These are phyloP conservation scores for Pythium insidiosum DNA, from an alignment of 352 stramenopile species.

Conservation along the genomic window DNA sequence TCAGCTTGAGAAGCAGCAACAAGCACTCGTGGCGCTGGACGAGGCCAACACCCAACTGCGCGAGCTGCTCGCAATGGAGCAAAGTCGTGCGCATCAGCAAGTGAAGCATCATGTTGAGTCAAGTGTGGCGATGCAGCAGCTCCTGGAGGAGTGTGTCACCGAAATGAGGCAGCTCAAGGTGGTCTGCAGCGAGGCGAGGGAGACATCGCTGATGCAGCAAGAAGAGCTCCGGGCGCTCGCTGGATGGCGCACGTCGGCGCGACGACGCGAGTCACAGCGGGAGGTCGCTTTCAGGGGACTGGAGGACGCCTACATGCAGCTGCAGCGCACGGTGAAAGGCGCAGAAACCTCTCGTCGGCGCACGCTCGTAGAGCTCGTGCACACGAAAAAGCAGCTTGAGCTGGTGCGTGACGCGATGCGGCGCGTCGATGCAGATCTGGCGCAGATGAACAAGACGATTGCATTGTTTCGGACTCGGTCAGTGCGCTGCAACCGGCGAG, in stretches of 20 bases:
- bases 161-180: not conserved
- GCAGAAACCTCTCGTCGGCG: conserved; percentile 3
- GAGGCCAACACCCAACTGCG: conserved; percentile 15
- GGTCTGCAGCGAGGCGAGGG: not conserved
- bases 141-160: not conserved
- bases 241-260: conserved; percentile 1
- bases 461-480: conserved; percentile 9
- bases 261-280: not conserved
- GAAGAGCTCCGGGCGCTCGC: conserved; percentile 10
- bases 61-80: conserved; percentile 3
- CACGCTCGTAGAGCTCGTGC: conserved; percentile 3
- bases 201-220: conserved; percentile 7
- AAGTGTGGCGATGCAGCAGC: conserved; percentile 4
- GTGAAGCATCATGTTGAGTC: conserved; percentile 3
- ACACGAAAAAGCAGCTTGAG: conserved; percentile 5
- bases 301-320: conserved; percentile 1
- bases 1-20: conserved; percentile 19
- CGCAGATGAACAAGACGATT: conserved; percentile 13
- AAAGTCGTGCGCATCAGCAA: not conserved
- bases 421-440: conserved; percentile 5
- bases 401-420: conserved; percentile 5
- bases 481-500: not conserved
- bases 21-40: conserved; percentile 19
- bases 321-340: not conserved
- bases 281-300: not conserved